Conservation (phyloP, 1,284 basidiomycete species). For the Rhodotorula sp. region DNA sequence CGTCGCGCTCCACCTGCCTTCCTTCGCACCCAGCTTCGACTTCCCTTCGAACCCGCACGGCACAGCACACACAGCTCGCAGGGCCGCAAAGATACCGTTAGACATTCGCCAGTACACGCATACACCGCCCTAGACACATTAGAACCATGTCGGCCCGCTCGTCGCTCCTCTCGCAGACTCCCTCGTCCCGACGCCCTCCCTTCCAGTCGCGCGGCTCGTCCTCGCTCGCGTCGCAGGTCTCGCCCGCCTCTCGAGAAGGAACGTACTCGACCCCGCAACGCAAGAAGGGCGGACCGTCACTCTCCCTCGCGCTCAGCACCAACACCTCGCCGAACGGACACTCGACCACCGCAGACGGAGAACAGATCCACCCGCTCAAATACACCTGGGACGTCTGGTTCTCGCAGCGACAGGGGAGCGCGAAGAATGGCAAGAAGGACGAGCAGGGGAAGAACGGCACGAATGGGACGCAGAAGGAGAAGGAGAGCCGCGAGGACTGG, state of each 20-base stretch:
- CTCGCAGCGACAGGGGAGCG: slow-evolving; percentile 24
- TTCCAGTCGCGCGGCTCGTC: slow-evolving; percentile 26
- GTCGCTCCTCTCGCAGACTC: slow-evolving; percentile 9
- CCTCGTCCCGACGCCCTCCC: slow-evolving; percentile 22
- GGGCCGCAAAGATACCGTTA: too few relatives aligned
- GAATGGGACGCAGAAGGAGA: slow-evolving; percentile 22
- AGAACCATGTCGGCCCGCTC: slow-evolving; percentile 21
- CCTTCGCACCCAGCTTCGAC: neutral
- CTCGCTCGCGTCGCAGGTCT: slow-evolving; percentile 4
- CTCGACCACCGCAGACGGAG: neutral
- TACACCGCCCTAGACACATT: too few relatives aligned
- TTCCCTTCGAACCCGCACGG: neutral
- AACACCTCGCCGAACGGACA: neutral
- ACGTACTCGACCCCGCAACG: neutral
- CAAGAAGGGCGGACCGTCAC: slow-evolving; percentile 27
- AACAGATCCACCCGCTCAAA: slow-evolving; percentile 37
- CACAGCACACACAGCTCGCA: neutral
- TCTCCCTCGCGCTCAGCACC: slow-evolving; percentile 23
- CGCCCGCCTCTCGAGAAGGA: neutral
- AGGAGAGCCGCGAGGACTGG: slow-evolving; percentile 39
- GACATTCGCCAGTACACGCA: neutral
- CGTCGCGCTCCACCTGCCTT: neutral
- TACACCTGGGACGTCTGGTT: slow-evolving; percentile 41
- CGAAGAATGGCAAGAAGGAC: slow-evolving; percentile 27
- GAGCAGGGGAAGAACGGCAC: slow-evolving; percentile 19